These are phyloP conservation scores for Brassica balearica DNA, from an alignment of 441 rosid genomes.

Conservation along the genomic window DNA sequence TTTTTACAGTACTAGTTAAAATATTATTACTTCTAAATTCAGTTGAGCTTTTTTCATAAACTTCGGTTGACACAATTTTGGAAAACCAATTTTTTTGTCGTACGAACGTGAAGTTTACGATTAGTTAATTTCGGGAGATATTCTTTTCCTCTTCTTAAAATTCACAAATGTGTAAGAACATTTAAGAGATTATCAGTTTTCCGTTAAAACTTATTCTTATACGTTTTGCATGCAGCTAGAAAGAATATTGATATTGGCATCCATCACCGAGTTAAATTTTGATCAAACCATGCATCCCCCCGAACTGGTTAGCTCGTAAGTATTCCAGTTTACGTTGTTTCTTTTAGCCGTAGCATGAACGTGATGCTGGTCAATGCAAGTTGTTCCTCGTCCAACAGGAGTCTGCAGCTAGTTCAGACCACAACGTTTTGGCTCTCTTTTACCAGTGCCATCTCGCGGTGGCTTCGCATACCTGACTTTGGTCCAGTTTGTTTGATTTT, in stretches of 20 bases:
- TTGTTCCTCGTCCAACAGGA: neutral
- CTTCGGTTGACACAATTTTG: neutral
- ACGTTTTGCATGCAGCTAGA: conserved; percentile 7
- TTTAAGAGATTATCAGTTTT: neutral
- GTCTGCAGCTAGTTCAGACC: neutral
- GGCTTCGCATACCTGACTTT: neutral
- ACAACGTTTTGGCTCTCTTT: neutral
- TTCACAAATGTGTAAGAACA: neutral
- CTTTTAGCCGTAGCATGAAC: neutral
- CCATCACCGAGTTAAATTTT: neutral
- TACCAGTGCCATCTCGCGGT: neutral
- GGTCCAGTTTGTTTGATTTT: neutral
- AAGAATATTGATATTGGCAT: neutral
- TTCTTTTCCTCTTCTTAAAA: neutral
- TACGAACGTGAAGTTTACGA: neutral
- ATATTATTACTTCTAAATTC: neutral
- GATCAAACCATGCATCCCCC: no score
- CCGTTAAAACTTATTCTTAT: neutral
- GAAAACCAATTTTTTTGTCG: neutral
- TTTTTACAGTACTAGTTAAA: neutral
- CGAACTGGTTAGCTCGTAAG: neutral
- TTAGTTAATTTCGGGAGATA: neutral
- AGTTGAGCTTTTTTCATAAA: neutral
- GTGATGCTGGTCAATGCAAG: neutral
- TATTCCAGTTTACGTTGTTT: neutral